Conservation (phyloP, 768 basidiomycete species). For the Hysterangium stoloniferum region DNA sequence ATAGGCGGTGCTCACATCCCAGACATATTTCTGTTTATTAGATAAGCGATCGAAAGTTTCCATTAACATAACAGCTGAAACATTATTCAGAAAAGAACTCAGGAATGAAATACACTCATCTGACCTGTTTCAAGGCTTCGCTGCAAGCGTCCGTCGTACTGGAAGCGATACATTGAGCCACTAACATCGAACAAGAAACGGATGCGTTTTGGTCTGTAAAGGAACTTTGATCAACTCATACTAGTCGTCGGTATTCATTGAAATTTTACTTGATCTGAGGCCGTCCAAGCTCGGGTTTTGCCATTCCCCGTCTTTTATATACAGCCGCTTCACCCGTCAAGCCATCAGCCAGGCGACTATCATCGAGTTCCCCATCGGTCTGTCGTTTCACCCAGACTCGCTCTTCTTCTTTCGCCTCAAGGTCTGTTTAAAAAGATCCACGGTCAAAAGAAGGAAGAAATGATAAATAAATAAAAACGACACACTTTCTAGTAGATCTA, state of each 20-base stretch:
- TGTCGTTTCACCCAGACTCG: constrained; percentile 66
- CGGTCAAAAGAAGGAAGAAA: not conserved
- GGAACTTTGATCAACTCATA: constrained; percentile 7
- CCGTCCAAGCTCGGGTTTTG: constrained; percentile 57
- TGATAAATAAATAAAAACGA: constrained; percentile 7
- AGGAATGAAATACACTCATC: not conserved
- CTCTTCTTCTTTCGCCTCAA: constrained; percentile 62
- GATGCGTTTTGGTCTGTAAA: constrained; percentile 52
- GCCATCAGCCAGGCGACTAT: constrained; percentile 57
- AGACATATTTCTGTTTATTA: constrained; percentile 64
- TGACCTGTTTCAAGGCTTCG: constrained; percentile 59
- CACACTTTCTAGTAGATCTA: constrained; percentile 57
- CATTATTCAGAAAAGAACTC: not conserved
- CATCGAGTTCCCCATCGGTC: constrained; percentile 64
- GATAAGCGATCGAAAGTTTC: constrained; percentile 59
- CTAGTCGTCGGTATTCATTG: not conserved
- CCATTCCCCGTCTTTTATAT: constrained; percentile 64
- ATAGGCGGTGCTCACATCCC: constrained; percentile 51
- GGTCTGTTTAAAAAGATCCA: no score
- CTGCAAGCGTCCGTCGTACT: constrained; percentile 59
- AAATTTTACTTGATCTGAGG: constrained; percentile 54
- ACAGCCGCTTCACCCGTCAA: constrained; percentile 62
- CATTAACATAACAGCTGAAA: constrained; percentile 63
- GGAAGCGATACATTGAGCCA: constrained; percentile 71
- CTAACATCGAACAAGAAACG: constrained; percentile 64